A percentile compares a stretch with the other conserved stretches of the same genome.
These are phyloP conservation scores for Lizonia empirigonia DNA, from an alignment of 2,329 filamentous ascomycete species.

Conservation along the genomic window DNA sequence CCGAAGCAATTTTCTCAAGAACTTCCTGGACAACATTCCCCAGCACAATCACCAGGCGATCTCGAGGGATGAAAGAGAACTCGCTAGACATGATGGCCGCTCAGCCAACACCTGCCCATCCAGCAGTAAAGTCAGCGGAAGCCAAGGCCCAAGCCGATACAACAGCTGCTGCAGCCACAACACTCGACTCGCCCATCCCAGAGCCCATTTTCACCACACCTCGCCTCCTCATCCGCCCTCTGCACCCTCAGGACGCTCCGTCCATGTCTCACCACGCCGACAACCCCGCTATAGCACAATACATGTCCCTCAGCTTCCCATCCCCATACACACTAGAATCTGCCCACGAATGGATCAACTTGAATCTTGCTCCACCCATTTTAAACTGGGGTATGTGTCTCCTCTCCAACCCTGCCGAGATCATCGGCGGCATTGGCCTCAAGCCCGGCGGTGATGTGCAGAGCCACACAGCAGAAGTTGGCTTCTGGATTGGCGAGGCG, in stretches of 20 bases:
- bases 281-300: conserved; percentile 41
- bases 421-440: conserved; percentile 49
- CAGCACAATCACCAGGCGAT: too few relatives aligned
- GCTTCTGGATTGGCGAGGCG: conserved; percentile 51
- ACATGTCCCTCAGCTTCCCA: conserved; percentile 49
- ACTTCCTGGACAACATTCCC: background rate
- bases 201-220: conserved; percentile 36
- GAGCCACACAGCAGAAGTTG: conserved; percentile 48
- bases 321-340: conserved; percentile 46
- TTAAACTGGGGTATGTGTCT: conserved; percentile 30
- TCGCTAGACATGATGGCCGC: conserved; percentile 20
- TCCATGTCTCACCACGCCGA: conserved; percentile 34
- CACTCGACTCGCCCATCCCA: conserved; percentile 27
- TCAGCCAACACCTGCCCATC: conserved; percentile 22
- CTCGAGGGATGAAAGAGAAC: too few relatives aligned
- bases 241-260: conserved; percentile 36
- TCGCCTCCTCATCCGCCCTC: conserved; percentile 23
- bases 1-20: too few relatives aligned
- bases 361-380: conserved; percentile 25
- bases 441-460: conserved; percentile 44
- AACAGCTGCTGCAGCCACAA: background rate
- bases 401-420: conserved; percentile 10
- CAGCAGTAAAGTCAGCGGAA: conserved; percentile 20
- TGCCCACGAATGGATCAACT: conserved; percentile 45
- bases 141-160: conserved; percentile 1